Base-by-base conservation (phyloP, 2,329 filamentous ascomycete species). In the Mariannaea elegans region DNA sequence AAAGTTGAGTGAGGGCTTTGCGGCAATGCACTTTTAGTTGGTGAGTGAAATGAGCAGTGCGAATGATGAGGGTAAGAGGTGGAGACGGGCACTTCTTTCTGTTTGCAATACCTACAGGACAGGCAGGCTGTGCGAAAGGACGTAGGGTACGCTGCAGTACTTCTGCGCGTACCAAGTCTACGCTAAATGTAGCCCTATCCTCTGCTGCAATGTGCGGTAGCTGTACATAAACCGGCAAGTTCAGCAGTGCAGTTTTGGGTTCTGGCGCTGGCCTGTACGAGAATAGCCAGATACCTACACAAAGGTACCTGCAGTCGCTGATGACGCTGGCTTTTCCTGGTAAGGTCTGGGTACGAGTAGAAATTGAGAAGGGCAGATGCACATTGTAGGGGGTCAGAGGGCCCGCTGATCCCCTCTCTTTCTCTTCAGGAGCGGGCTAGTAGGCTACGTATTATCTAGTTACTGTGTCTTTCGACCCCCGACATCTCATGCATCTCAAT, bases 1-100 rank as follows among this genome's bases (percentile, higher is more conserved):
- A 67, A 60, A 63, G 61, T 63, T 63, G 65, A 63, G 56, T 67
- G 66, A 71, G 68, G 68, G 68, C 64, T 71, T 68, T 63, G 66
- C 74, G 56, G 56, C 42, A 57, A 57, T 57, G 54, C 44, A 45
- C 54, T 57, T 57, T 51, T 57, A 53, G 56, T 46, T 58, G 49
- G 44, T 59, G 46, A 54, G 56, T 49, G 45, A 59, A 59, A 59
- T 59, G 56, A 51, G 54, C 53, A 48, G 49, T 53, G 49, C 45
- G 49, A 59, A 39, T 29, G 42, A 41, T 39, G 41, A 32, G 24
- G 56, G 56, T 59, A 44, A 39, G 18, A 39, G 31, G 44, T 45
- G 54, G 45, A 29, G 53, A 53, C 50, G 42, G 56, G 45, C 56
- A 49, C 44, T 44, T 48, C 46, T 41, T 24, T 42, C 34, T 42